Conservation (phyloP, 225 moss, liverwort and hornwort genomes). For the Bryum argenteum region DNA sequence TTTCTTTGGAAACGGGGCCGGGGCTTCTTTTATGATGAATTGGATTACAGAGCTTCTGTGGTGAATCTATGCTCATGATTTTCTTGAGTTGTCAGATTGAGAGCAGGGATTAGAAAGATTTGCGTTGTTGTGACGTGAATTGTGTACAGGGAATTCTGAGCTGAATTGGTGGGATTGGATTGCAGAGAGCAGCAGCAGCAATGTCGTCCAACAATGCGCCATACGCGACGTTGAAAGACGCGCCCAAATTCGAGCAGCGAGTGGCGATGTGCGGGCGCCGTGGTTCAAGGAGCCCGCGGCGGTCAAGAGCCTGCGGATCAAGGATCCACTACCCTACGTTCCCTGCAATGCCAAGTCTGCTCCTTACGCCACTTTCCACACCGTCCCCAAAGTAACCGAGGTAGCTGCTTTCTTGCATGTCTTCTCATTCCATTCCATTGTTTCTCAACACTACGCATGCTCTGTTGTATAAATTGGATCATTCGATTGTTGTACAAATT, state of each 20-base stretch:
- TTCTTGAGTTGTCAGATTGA: not conserved
- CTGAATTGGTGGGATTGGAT: not conserved
- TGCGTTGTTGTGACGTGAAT: not conserved
- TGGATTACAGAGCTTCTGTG: not conserved
- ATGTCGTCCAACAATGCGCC: conserved; percentile 54
- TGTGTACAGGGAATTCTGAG: not conserved
- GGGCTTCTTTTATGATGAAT: not conserved
- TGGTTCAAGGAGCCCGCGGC: conserved; percentile 53
- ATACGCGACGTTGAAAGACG: conserved; percentile 55
- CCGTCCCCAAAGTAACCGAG: conserved; percentile 45
- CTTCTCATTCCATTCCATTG: no score
- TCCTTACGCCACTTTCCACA: conserved; percentile 61
- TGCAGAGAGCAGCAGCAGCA: conserved; percentile 10
- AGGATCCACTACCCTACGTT: conserved; percentile 52
- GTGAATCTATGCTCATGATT: no score
- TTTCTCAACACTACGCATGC: no score
- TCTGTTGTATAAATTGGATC: no score
- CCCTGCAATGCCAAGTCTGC: conserved; percentile 59
- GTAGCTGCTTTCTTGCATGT: conserved; percentile 28
- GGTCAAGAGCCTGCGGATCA: conserved; percentile 37
- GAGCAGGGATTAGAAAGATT: not conserved
- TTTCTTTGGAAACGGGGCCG: not conserved
- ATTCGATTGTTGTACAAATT: not conserved
- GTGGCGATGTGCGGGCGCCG: conserved; percentile 42
- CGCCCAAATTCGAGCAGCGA: conserved; percentile 61